These are phyloP conservation scores for Sporothrix pseudoabietina DNA, from an alignment of 2,329 filamentous ascomycete species.

Conservation along the genomic window DNA sequence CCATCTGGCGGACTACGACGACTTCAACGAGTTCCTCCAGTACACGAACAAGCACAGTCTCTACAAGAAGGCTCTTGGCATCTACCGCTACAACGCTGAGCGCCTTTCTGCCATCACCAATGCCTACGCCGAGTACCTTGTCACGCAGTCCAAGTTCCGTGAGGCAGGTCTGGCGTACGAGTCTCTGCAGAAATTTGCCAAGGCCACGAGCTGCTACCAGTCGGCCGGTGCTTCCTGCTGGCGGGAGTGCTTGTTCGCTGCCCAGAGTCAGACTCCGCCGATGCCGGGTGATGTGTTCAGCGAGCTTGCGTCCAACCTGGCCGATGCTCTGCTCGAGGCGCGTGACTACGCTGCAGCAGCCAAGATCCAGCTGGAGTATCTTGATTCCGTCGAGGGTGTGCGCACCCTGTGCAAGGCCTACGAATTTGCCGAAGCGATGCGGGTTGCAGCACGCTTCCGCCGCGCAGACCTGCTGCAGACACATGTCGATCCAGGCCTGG, in stretches of 20 bases:
- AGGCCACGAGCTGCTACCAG: slow-evolving; percentile 81
- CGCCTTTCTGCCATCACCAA: slow-evolving; percentile 69
- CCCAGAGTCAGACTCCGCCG: slow-evolving; percentile 59
- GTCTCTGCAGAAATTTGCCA: slow-evolving; percentile 71
- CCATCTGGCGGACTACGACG: slow-evolving; percentile 72
- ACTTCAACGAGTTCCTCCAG: slow-evolving; percentile 73
- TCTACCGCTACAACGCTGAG: slow-evolving; percentile 79
- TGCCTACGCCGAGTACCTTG: slow-evolving; percentile 78
- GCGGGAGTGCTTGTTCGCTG: slow-evolving; percentile 85
- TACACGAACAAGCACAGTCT: slow-evolving; percentile 81
- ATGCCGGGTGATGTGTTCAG: slow-evolving; percentile 54
- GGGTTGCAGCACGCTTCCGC: slow-evolving; percentile 65
- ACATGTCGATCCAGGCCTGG: slow-evolving; percentile 75
- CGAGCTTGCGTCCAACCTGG: slow-evolving; percentile 72
- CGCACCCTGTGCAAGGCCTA: slow-evolving; percentile 84
- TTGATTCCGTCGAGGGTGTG: slow-evolving; percentile 72
- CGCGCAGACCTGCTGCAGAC: slow-evolving; percentile 64
- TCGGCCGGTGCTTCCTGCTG: slow-evolving; percentile 75
- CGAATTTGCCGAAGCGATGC: slow-evolving; percentile 85
- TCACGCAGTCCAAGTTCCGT: slow-evolving; percentile 72
- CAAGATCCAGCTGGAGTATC: slow-evolving; percentile 78
- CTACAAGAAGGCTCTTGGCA: slow-evolving; percentile 72
- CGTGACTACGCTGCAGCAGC: slow-evolving; percentile 84
- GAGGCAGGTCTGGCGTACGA: slow-evolving; percentile 92
- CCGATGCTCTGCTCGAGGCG: slow-evolving; percentile 76